These are phyloP conservation scores for Capronia coronata DNA, from an alignment of 2,329 filamentous ascomycete genomes.

Conservation along the genomic window DNA sequence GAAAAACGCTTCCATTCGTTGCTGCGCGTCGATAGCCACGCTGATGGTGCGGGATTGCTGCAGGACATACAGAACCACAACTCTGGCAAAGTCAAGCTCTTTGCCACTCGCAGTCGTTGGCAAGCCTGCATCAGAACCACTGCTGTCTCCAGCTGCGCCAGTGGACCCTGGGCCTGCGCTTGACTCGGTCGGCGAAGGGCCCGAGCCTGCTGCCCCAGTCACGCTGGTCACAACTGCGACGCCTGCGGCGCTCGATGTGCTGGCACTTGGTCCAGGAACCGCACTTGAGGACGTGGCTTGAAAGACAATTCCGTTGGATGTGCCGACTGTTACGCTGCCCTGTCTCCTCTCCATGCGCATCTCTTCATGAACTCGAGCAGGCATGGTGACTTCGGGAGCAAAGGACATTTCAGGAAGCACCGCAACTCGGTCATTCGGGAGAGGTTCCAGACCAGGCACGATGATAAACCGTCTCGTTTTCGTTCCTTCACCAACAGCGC, in stretches of 20 bases:
- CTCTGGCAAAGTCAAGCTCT: constrained; percentile 19
- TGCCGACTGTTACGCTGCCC: constrained; percentile 30
- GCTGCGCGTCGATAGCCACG: constrained; percentile 29
- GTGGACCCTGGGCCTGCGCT: constrained; percentile 18
- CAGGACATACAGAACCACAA: constrained; percentile 27
- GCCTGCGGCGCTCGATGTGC: constrained; percentile 6
- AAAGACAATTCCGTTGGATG: constrained; percentile 37
- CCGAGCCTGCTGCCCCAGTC: constrained; percentile 27
- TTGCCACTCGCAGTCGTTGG: constrained; percentile 22
- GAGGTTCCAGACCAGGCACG: constrained; percentile 20
- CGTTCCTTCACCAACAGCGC: constrained; percentile 7
- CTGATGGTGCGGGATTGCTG: constrained; percentile 30
- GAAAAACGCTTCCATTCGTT: constrained; percentile 29
- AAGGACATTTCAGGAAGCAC: constrained; percentile 10
- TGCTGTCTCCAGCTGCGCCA: constrained; percentile 10
- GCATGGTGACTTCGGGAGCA: constrained; percentile 8
- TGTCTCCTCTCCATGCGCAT: constrained; percentile 18
- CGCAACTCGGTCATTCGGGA: background rate
- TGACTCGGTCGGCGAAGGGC: constrained; percentile 22
- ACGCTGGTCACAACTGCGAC: constrained; percentile 12
- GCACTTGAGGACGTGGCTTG: constrained; percentile 25
- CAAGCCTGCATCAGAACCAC: constrained; percentile 9
- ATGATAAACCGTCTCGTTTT: constrained; percentile 27
- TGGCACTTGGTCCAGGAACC: constrained; percentile 5
- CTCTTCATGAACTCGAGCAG: constrained; percentile 9